Evolutionary conservation across 169 alveolate genomes (phyloP), one percentile per base, ranked within the genome.

Genomic region (Plasmodium gonderi): DNA sequence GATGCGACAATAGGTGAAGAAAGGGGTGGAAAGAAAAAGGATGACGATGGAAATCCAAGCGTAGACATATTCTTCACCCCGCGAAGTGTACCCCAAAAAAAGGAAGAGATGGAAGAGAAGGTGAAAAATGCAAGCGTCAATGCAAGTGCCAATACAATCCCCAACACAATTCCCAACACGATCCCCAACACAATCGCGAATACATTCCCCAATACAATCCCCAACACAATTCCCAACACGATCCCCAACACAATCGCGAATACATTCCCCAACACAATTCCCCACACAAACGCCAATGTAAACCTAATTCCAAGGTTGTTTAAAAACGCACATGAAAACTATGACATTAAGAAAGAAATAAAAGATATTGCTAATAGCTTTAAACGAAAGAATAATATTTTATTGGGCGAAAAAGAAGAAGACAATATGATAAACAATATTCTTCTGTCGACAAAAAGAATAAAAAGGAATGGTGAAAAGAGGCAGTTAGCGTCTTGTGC

Each of bases 381-480:
- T 67, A 85, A 85, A 85, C 92, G 92, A 31, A 85, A 75, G 79
- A 75, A 85, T 44, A 85, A 85, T 29, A 85, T 85, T 40, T 75
- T 85, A 75, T 44, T 85, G 6, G 45, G 80, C 0, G 92, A 85
- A 1, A 72, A 75, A 51, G 31, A 81, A 38, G 87, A 85, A 7
- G 79, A 85, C 23, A 75, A 29, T 54, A 29, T 85, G 36, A 20
- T 85, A 42, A 85, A 54, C 33, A 76, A 51, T 65, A 85, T 85
- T 38, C 8, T 85, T 38, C 8, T 85, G 20, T 51, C 92, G 9
- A 44, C 79, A 17, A 85, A 85, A 67, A 85, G 67, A 49, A 54
- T 78, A 42, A 85, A 85, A 54, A 75, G 23, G 36, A 76, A 85
- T 42, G 6, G 36, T 8, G 65, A 68, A n/a, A 38, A 60, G 26